Evolutionary conservation across 1,284 basidiomycete species (phyloP).

Genomic region (Ganoderma lingzhi): DNA sequence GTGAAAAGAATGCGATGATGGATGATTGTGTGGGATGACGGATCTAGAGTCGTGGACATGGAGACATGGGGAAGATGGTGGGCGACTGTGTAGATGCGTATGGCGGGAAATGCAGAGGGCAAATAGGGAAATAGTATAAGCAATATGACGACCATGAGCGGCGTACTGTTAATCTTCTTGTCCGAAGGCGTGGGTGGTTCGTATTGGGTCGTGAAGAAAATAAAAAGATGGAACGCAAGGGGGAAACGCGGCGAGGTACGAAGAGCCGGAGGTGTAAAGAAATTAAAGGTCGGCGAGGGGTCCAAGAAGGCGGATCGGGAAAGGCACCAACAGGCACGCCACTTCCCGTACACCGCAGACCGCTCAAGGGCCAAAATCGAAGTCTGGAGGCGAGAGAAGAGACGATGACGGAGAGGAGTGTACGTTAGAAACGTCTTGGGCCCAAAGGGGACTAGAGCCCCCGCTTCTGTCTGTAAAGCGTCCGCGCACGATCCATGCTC

Average conservation of each 20-base stretch:
- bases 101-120: slow-evolving; percentile 22
- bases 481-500: slow-evolving; percentile 69
- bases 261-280: slow-evolving; percentile 1
- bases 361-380: not conserved
- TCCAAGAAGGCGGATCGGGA: slow-evolving; percentile 5
- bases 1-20: slow-evolving; percentile 18
- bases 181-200: slow-evolving; percentile 19
- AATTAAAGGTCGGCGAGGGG: not conserved
- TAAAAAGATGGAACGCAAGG: not conserved
- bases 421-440: not conserved
- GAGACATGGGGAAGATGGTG: not conserved
- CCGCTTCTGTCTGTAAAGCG: slow-evolving; percentile 43
- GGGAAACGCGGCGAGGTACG: slow-evolving; percentile 1
- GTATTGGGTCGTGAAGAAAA: slow-evolving; percentile 29
- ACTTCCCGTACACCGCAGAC: not conserved
- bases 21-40: not conserved
- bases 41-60: not conserved
- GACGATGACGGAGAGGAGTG: slow-evolving; percentile 1
- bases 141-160: slow-evolving; percentile 20
- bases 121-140: slow-evolving; percentile 33
- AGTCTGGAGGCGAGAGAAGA: not conserved
- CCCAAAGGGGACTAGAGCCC: slow-evolving; percentile 15
- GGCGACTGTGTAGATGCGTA: not conserved
- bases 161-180: slow-evolving; percentile 10
- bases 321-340: not conserved